Conservation (phyloP, 2,329 filamentous ascomycete genomes). For the Dothideomycetidae sp. region DNA sequence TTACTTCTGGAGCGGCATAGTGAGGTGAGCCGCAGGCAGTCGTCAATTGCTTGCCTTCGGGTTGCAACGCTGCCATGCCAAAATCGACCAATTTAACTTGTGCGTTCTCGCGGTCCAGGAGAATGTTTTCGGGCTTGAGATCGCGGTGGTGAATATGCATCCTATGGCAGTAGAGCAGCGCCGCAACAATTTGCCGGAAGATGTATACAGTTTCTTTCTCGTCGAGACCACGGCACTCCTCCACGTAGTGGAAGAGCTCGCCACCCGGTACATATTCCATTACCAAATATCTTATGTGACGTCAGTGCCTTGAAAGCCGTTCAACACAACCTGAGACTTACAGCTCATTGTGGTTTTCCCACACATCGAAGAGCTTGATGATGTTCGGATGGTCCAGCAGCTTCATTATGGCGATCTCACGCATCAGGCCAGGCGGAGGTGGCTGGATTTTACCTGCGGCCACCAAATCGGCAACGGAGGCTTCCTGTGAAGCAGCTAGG, state of each 20-base stretch:
- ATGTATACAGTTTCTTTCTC: slow-evolving; percentile 73
- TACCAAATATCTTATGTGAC: slow-evolving; percentile 60
- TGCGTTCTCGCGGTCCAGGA: slow-evolving; percentile 55
- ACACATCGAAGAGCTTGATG: slow-evolving; percentile 88
- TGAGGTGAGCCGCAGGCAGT: slow-evolving; percentile 94
- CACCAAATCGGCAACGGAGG: slow-evolving; percentile 30
- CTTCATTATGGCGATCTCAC: slow-evolving; percentile 95
- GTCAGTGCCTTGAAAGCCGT: slow-evolving; percentile 17
- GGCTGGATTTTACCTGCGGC: slow-evolving; percentile 50
- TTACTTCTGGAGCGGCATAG: slow-evolving; percentile 87
- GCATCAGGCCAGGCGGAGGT: slow-evolving; percentile 67
- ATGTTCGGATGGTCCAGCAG: slow-evolving; percentile 90
- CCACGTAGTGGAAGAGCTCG: slow-evolving; percentile 81
- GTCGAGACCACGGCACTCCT: slow-evolving; percentile 52
- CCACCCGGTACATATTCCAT: slow-evolving; percentile 79
- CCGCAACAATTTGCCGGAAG: slow-evolving; percentile 87
- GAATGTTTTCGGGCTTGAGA: slow-evolving; percentile 91
- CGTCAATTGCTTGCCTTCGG: slow-evolving; percentile 59
- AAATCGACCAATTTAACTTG: slow-evolving; percentile 94
- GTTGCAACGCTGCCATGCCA: slow-evolving; percentile 90
- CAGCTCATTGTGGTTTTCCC: slow-evolving; percentile 94
- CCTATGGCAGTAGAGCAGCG: slow-evolving; percentile 80
- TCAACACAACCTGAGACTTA: too few species aligned
- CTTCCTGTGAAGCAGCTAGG: slow-evolving; percentile 45
- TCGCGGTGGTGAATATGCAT: slow-evolving; percentile 95